Conservation (phyloP, 768 basidiomycete genomes). For the Brasilioporus rufonigricans region DNA sequence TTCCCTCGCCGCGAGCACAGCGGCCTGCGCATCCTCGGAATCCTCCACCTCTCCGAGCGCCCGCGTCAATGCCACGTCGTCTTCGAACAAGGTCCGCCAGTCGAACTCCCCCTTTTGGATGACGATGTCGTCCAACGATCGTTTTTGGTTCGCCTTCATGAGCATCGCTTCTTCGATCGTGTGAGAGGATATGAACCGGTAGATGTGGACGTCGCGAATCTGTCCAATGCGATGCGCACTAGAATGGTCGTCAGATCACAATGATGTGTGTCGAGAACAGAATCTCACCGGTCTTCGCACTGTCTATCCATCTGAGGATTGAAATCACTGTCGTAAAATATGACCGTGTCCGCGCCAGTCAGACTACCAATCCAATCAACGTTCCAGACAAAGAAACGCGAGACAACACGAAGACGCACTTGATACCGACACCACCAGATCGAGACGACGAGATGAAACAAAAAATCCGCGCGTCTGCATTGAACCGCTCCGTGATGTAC, state of each 20-base stretch:
- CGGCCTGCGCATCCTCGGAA: conserved; percentile 81
- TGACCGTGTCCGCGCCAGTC: conserved; percentile 90
- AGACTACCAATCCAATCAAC: conserved; percentile 42
- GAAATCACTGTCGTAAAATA: conserved; percentile 97
- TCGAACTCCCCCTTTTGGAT: conserved; percentile 95
- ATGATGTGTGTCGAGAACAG: not conserved
- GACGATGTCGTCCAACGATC: conserved; percentile 84
- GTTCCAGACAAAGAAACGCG: conserved; percentile 13
- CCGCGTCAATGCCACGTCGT: conserved; percentile 57
- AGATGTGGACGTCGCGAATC: conserved; percentile 94
- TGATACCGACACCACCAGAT: conserved; percentile 90
- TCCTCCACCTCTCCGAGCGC: conserved; percentile 88
- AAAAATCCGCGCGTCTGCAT: conserved; percentile 72
- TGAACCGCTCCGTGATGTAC: conserved; percentile 86
- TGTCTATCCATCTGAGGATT: conserved; percentile 98
- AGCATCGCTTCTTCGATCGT: conserved; percentile 97
- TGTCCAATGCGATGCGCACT: conserved; percentile 99
- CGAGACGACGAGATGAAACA: conserved; percentile 87
- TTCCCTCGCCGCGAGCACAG: conserved; percentile 71
- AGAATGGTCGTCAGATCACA: conserved; percentile 4
- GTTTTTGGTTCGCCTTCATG: conserved; percentile 97
- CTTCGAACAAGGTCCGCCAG: conserved; percentile 81
- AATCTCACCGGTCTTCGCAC: conserved; percentile 83
- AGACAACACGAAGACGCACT: conserved; percentile 49
- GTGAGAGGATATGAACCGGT: conserved; percentile 85